Conservation (phyloP, 1,284 basidiomycete species). For the Boletus austroedulis region DNA sequence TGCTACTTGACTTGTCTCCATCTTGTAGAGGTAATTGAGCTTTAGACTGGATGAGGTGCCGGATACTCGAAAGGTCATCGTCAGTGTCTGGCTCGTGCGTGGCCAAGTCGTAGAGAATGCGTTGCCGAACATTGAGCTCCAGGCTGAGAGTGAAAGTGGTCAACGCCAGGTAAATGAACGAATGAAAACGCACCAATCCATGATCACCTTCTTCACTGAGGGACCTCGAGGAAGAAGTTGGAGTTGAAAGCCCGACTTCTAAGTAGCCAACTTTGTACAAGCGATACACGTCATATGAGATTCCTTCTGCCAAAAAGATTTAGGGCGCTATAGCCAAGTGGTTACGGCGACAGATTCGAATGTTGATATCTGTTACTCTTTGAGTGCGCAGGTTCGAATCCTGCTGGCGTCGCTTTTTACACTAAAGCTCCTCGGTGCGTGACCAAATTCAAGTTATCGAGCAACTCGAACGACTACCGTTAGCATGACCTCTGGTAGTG, state of each 20-base stretch:
- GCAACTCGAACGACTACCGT: background rate
- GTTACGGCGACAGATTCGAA: slow-evolving; percentile 62
- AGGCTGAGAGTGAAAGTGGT: slow-evolving; percentile 41
- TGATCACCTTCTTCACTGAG: slow-evolving; percentile 1
- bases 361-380: slow-evolving; percentile 41
- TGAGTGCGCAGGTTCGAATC: slow-evolving; percentile 43
- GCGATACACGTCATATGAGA: no score
- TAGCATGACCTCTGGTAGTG: slow-evolving; percentile 7
- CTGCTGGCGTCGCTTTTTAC: slow-evolving; percentile 38
- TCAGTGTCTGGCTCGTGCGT: slow-evolving; percentile 53
- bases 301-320: no score
- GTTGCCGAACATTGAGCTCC: slow-evolving; percentile 77
- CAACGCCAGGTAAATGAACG: background rate
- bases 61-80: slow-evolving; percentile 48
- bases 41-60: slow-evolving; percentile 59
- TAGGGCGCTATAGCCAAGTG: slow-evolving; percentile 51
- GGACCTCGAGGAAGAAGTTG: no score
- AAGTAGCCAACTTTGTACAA: no score
- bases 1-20: background rate
- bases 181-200: slow-evolving; percentile 31
- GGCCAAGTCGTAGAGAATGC: slow-evolving; percentile 79
- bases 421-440: background rate
- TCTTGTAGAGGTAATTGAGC: slow-evolving; percentile 40
- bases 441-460: no score
- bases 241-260: no score